A percentile compares a stretch with the other conserved stretches of the same genome.
These are phyloP conservation scores for Phoenix roebelenii DNA, from an alignment of 176 grass and related monocot species.

Conservation along the genomic window DNA sequence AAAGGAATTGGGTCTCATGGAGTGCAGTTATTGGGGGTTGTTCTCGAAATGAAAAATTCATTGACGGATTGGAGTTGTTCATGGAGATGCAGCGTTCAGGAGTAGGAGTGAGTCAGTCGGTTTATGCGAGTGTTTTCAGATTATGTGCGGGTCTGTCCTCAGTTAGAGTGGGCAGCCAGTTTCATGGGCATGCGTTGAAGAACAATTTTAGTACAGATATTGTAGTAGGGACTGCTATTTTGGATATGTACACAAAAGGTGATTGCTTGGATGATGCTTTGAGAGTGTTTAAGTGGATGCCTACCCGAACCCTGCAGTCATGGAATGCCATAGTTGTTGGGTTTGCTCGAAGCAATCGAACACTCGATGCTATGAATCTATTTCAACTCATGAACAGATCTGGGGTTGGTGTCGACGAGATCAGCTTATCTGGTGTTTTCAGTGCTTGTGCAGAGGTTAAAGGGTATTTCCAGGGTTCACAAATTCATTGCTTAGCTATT, in stretches of 20 bases:
- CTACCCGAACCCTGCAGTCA: slow-evolving; percentile 36
- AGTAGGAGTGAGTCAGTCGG: slow-evolving; percentile 47
- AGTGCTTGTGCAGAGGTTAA: slow-evolving; percentile 61
- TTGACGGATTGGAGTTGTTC: slow-evolving; percentile 44
- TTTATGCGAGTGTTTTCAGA: slow-evolving; percentile 77
- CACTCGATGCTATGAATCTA: slow-evolving; percentile 41
- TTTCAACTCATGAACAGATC: slow-evolving; percentile 55
- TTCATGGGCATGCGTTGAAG: slow-evolving; percentile 80
- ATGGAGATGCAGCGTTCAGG: slow-evolving; percentile 60
- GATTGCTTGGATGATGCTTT: slow-evolving; percentile 49
- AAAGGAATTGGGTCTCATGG: slow-evolving; percentile 76
- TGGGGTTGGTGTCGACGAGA: slow-evolving; percentile 41
- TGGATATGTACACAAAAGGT: slow-evolving; percentile 73
- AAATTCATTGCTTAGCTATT: slow-evolving; percentile 57
- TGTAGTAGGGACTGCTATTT: slow-evolving; percentile 72
- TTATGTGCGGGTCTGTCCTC: slow-evolving; percentile 43
- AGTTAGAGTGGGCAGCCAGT: slow-evolving; percentile 34
- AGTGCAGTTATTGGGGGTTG: slow-evolving; percentile 51
- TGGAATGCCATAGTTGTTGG: slow-evolving; percentile 92
- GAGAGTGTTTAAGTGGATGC: slow-evolving; percentile 53
- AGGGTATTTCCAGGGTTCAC: slow-evolving; percentile 44
- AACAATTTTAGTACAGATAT: slow-evolving; percentile 47
- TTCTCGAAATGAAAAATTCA: slow-evolving; percentile 48
- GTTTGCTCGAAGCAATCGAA: slow-evolving; percentile 39
- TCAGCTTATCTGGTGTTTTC: slow-evolving; percentile 67